phyloP scores from a whole-genome alignment of 306 rosid genomes.

The Mimosa bimucronata region DNA sequence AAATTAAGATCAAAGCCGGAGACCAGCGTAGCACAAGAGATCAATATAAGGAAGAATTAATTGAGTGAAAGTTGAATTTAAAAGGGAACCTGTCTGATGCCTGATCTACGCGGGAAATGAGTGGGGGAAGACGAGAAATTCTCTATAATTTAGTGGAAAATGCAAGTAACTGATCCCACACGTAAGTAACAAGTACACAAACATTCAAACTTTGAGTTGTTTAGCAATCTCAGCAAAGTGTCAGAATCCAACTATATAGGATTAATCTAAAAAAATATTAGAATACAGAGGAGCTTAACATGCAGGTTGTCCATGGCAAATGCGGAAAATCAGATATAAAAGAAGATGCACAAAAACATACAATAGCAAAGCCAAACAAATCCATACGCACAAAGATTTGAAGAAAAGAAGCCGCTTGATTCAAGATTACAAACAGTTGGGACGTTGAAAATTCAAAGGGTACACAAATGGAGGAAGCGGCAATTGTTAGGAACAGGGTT shows the following conservation, averaged over 20 bases:
- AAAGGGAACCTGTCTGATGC: neutral
- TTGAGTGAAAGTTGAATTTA: neutral
- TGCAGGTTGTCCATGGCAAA: neutral
- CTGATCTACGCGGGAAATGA: neutral
- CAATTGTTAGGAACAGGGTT: neutral
- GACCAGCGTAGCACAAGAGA: neutral
- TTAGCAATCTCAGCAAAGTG: neutral
- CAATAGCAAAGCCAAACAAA: neutral
- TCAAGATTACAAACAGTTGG: neutral
- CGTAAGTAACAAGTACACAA: neutral
- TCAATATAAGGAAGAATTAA: neutral
- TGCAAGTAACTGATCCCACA: neutral
- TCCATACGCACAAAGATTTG: neutral
- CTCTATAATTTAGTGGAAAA: neutral
- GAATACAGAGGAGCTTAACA: neutral
- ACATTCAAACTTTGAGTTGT: neutral
- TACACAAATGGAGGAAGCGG: neutral
- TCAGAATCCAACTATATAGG: neutral
- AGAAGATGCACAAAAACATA: neutral
- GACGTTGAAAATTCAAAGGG: neutral
- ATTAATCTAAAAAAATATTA: neutral
- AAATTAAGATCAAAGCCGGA: neutral
- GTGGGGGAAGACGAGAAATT: neutral
- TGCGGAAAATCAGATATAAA: neutral
- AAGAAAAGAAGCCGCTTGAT: neutral